These are phyloP conservation scores for Cryptosporidium meleagridis DNA, from an alignment of 169 alveolate genomes.

Conservation along the genomic window DNA sequence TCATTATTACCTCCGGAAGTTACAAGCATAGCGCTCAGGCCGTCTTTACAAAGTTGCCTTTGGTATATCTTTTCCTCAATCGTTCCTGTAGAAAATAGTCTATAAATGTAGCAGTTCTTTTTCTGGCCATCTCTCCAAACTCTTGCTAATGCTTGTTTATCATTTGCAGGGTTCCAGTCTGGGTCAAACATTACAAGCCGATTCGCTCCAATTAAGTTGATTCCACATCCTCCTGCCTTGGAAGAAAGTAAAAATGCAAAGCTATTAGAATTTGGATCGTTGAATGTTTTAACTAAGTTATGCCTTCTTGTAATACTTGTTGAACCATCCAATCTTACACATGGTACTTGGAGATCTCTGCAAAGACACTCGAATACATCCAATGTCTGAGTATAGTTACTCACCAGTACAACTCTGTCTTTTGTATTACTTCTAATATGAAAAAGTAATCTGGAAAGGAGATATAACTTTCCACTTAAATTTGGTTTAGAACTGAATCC, in stretches of 20 bases:
- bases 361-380: conserved; percentile 89
- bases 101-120: conserved; percentile 93
- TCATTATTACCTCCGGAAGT: conserved; percentile 84
- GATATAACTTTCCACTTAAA: conserved; percentile 61
- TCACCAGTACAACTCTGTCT: conserved; percentile 91
- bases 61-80: conserved; percentile 97
- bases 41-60: conserved; percentile 84
- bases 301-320: conserved; percentile 87
- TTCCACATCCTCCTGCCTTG: conserved; percentile 99
- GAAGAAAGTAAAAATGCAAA: conserved; percentile 93
- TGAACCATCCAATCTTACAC: conserved; percentile 91
- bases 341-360: conserved; percentile 85
- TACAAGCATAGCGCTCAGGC: conserved; percentile 87
- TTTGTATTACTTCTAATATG: conserved; percentile 81
- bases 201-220: conserved; percentile 96
- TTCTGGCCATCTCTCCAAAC: conserved; percentile 98
- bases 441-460: conserved; percentile 79
- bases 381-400: conserved; percentile 92
- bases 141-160: conserved; percentile 96
- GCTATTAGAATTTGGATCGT: conserved; percentile 87
- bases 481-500: conserved; percentile 47
- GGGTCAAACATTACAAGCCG: conserved; percentile 97
- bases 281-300: conserved; percentile 86
- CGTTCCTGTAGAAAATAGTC: conserved; percentile 97
- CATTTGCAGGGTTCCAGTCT: conserved; percentile 99